phyloP scores from a whole-genome alignment of 1,139 yeast genomes.

The Hemisphaericaspora lyxosophila region DNA sequence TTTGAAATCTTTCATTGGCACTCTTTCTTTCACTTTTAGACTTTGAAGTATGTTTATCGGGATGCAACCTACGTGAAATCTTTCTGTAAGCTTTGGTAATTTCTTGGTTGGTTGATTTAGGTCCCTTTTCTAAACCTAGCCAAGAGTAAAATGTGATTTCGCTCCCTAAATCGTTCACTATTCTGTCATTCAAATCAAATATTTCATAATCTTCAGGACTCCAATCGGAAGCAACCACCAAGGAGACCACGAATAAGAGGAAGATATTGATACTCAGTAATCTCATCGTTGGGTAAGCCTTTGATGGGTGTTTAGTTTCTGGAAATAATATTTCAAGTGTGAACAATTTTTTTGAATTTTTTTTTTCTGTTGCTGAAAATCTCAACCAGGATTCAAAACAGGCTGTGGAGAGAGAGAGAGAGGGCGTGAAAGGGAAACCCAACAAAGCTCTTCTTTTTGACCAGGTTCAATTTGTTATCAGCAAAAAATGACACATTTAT shows the following conservation, averaged over 20 bases:
- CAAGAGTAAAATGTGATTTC: constrained; percentile 70
- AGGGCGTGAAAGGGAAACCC: no score
- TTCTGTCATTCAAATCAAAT: constrained; percentile 68
- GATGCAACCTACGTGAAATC: constrained; percentile 71
- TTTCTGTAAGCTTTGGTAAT: constrained; percentile 76
- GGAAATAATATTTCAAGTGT: no score
- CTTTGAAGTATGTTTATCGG: constrained; percentile 64
- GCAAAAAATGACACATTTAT: constrained; percentile 29
- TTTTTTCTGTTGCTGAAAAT: no score
- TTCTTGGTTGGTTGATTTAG: constrained; percentile 58
- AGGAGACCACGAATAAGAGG: constrained; percentile 16
- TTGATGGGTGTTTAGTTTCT: not conserved
- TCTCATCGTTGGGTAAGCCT: constrained; percentile 3
- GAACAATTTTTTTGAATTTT: no score
- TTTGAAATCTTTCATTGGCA: constrained; percentile 64
- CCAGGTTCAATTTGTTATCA: no score
- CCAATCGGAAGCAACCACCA: constrained; percentile 33
- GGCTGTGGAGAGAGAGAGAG: not conserved
- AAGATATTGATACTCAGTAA: constrained; percentile 2
- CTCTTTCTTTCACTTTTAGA: constrained; percentile 40
- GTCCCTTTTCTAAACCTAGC: constrained; percentile 52
- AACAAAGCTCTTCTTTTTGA: no score
- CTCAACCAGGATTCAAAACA: no score
- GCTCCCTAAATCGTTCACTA: constrained; percentile 61
- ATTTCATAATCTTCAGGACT: constrained; percentile 73